Percentiles rank a stretch among this genome's conserved stretches.
Conservation (phyloP, 1,284 basidiomycete species). For the Porogramme epimiltina region DNA sequence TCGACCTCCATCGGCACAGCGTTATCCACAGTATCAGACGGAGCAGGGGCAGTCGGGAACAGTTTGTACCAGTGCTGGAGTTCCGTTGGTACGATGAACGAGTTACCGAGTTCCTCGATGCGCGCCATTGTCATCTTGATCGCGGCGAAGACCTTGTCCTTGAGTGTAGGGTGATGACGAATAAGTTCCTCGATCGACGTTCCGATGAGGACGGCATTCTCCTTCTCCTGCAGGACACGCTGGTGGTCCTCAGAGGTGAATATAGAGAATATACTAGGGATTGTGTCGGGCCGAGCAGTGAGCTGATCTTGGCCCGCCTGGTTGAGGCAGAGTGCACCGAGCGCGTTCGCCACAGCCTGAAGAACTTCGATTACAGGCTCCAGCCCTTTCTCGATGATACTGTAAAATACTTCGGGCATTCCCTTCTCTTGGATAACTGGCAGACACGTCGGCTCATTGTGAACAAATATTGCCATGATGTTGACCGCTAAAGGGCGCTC, state of each 20-base stretch:
- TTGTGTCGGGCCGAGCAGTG: conserved; percentile 73
- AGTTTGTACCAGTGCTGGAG: conserved; percentile 70
- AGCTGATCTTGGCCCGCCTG: conserved; percentile 87
- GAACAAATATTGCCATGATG: conserved; percentile 97
- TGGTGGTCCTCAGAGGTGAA: conserved; percentile 87
- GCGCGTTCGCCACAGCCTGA: conserved; percentile 91
- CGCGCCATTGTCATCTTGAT: conserved; percentile 70
- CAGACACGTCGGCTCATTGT: conserved; percentile 97
- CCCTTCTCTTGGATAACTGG: conserved; percentile 91
- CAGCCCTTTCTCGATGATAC: conserved; percentile 80
- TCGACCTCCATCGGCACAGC: conserved; percentile 54
- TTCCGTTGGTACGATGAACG: conserved; percentile 57
- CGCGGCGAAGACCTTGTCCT: conserved; percentile 77
- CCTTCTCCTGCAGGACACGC: conserved; percentile 90
- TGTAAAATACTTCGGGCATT: conserved; percentile 89
- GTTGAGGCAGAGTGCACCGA: conserved; percentile 96
- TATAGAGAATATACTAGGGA: conserved; percentile 83
- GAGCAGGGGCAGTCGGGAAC: conserved; percentile 35
- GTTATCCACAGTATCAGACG: conserved; percentile 30
- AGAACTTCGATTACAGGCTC: conserved; percentile 92
- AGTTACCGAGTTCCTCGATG: conserved; percentile 73
- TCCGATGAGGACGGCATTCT: conserved; percentile 89
- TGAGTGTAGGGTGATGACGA: conserved; percentile 92
- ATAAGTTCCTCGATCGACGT: conserved; percentile 94
- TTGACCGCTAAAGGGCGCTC: conserved; percentile 72